phyloP scores from a whole-genome alignment of 768 basidiomycete species.

The Tulasnella sp. region DNA sequence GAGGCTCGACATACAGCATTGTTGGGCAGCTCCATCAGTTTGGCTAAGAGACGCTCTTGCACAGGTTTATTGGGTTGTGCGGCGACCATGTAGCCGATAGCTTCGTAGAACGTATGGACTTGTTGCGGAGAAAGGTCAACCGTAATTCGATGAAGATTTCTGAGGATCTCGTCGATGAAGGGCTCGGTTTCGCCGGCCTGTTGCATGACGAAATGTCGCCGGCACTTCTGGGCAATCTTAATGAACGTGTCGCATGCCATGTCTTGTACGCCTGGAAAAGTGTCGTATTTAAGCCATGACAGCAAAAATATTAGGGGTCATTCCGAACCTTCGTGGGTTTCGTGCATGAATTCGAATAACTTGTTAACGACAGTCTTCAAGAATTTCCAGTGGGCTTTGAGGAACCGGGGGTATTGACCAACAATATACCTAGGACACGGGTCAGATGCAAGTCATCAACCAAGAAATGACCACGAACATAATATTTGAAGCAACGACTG shows the following conservation, averaged over 20 bases:
- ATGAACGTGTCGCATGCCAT: constrained; percentile 99
- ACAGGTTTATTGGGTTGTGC: constrained; percentile 97
- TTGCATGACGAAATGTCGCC: constrained; percentile 97
- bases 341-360: constrained; percentile 99
- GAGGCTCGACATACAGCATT: constrained; percentile 59
- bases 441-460: constrained; percentile 45
- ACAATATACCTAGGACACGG: constrained; percentile 68
- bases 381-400: constrained; percentile 99
- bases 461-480: constrained; percentile 45
- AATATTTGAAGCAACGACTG: constrained; percentile 92
- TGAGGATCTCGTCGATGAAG: constrained; percentile 95
- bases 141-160: constrained; percentile 87
- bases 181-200: constrained; percentile 96
- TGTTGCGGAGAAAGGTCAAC: constrained; percentile 92
- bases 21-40: constrained; percentile 96
- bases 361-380: constrained; percentile 99
- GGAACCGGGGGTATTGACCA: constrained; percentile 97
- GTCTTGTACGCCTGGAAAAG: constrained; percentile 82
- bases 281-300: not conserved
- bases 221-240: constrained; percentile 98
- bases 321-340: constrained; percentile 86
- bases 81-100: constrained; percentile 98
- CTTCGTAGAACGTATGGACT: constrained; percentile 98
- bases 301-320: not conserved
- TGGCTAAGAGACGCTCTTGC: constrained; percentile 91